Evolutionary conservation across 768 basidiomycete species (phyloP), one percentile per base, ranked within the genome.

Genomic region (Rhodotorula kratochvilovae): DNA sequence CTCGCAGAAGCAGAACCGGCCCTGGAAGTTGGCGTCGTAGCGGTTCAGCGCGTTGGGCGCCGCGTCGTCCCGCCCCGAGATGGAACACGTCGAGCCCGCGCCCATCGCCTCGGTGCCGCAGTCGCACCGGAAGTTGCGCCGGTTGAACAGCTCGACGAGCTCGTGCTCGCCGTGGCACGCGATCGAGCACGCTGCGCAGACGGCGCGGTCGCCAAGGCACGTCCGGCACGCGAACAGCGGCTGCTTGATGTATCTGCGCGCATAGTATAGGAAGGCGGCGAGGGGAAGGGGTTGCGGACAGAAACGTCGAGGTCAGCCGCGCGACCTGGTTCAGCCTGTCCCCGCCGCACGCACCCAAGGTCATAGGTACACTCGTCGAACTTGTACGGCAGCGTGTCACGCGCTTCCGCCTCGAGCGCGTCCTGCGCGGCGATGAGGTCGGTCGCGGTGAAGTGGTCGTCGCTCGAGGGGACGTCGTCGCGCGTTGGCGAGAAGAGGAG

Each of bases 131-230:
- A 77, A 79, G 63, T 68, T 46, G 12, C 78, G 70, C 31, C 77
- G 72, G 23, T 64, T 67, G 73, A 79, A 79, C 36, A 79, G 76
- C 61, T 79, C 78, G 43, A 77, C 72, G 33, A 79, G 74, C 8
- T 77, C 72, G 61, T 76, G 75, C 3, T 76, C 73, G 10, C 57
- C 66, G 50, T 77, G 77, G 36, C 77, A 77, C 15, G 75, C 66
- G 45, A 77, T 57, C 25, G 68, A 70, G 56, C 77, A 77, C 16
- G 61, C 73, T 1, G 70, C 72, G 56, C 77, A 77, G 17, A 77
- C 71, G 8, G 68, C 77, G 12, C 53, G 43, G 29, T 63, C 29
- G 65, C 66, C 65, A 11, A 73, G 42, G 50, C 77, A 77, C 0
- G 75, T 70, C 29, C 60, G 36, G 61, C 77, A 77, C 27, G 70